Conservation (phyloP, 2,329 filamentous ascomycete species). For the Macrophomina phaseolina region DNA sequence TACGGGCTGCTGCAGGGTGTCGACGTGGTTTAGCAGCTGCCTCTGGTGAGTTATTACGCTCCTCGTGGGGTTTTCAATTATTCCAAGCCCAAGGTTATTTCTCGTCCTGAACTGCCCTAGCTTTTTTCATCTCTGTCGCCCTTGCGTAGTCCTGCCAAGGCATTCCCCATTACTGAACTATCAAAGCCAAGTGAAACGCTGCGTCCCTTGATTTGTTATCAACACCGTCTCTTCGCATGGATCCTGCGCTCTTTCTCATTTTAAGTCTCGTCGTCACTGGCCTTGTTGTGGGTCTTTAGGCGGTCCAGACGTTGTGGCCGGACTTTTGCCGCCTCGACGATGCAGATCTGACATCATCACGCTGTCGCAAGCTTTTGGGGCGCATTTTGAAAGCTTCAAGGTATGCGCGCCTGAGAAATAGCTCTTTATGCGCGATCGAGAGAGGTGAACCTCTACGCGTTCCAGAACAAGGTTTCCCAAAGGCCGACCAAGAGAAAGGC, state of each 20-base stretch:
- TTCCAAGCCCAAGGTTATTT: background rate
- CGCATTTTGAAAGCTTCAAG: background rate
- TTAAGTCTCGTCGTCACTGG: background rate
- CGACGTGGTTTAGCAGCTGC: background rate
- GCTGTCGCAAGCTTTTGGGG: conserved; percentile 2
- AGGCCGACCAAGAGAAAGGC: background rate
- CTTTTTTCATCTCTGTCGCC: background rate
- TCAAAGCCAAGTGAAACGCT: background rate
- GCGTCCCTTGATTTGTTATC: background rate
- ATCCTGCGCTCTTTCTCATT: background rate
- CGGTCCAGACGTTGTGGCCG: background rate
- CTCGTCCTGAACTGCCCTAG: background rate
- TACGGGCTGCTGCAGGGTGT: conserved; percentile 12
- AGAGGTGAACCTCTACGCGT: background rate
- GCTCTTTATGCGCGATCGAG: background rate
- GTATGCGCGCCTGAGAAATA: background rate
- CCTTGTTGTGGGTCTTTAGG: conserved; percentile 3
- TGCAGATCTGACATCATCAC: conserved; percentile 16
- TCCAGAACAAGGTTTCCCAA: background rate
- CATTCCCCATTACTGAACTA: background rate
- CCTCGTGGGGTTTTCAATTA: background rate
- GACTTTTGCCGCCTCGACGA: conserved; percentile 8
- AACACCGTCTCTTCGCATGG: background rate
- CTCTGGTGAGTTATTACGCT: conserved; percentile 6
- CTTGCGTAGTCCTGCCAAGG: background rate